phyloP scores from a whole-genome alignment of 2,329 filamentous ascomycete species.

The Tolypocladium tropicale region DNA sequence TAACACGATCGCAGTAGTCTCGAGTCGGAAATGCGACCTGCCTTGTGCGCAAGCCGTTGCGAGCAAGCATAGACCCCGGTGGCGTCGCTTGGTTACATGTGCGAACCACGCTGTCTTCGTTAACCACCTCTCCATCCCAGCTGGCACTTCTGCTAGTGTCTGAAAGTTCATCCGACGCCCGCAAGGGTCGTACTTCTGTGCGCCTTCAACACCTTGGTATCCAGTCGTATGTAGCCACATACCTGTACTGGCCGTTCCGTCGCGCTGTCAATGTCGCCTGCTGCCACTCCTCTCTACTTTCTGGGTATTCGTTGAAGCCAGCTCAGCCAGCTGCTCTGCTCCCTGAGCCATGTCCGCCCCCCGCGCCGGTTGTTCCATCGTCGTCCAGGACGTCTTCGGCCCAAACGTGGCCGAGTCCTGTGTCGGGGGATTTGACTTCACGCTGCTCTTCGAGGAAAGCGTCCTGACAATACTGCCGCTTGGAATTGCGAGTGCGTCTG shows the following conservation, averaged over 20 bases:
- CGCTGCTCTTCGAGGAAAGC: conserved; percentile 16
- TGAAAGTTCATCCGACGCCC: neutral
- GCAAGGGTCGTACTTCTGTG: neutral
- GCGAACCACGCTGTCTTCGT: neutral
- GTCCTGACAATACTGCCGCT: conserved; percentile 13
- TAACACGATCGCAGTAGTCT: neutral
- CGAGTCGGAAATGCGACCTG: neutral
- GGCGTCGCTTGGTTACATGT: neutral
- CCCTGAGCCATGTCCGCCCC: conserved; percentile 1
- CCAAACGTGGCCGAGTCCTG: conserved; percentile 9
- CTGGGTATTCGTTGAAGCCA: neutral
- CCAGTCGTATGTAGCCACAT: neutral
- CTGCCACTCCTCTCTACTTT: neutral
- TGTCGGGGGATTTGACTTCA: conserved; percentile 17
- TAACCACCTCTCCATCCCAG: neutral
- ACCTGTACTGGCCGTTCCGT: neutral
- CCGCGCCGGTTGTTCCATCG: conserved; percentile 3
- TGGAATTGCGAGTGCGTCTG: conserved; percentile 7
- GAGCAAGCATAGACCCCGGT: neutral
- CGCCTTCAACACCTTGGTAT: neutral
- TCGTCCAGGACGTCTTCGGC: conserved; percentile 8
- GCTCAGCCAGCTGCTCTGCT: neutral
- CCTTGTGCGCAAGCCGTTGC: neutral
- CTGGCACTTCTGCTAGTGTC: neutral
- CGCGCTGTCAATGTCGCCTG: neutral